Conservation (phyloP, 441 rosid species). For the Breynia disticha region DNA sequence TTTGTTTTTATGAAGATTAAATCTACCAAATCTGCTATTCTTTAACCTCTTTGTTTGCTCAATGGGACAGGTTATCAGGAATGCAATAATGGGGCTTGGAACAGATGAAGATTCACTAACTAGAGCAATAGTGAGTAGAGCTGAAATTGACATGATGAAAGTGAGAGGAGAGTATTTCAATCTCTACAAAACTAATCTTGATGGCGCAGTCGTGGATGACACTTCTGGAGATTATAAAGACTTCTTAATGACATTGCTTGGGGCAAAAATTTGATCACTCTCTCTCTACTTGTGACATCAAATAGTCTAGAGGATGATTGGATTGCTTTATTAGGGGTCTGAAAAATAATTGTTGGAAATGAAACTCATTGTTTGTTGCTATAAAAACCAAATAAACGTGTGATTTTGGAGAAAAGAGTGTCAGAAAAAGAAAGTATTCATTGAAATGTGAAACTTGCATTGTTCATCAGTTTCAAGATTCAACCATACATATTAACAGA, state of each 20-base stretch:
- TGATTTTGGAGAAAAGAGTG: too few species aligned
- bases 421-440: too few species aligned
- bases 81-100: slow-evolving; percentile 54
- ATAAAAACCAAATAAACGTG: too few species aligned
- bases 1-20: too few species aligned
- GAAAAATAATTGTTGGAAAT: background rate
- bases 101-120: slow-evolving; percentile 80
- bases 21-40: too few species aligned
- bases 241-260: slow-evolving; percentile 67
- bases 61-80: slow-evolving; percentile 38
- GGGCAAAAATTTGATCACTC: slow-evolving; percentile 19
- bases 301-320: background rate
- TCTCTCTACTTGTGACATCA: background rate
- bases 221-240: slow-evolving; percentile 65
- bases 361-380: background rate
- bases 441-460: too few species aligned
- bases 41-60: too few species aligned
- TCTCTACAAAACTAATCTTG: slow-evolving; percentile 43
- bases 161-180: slow-evolving; percentile 51
- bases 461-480: too few species aligned
- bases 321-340: background rate
- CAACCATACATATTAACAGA: too few species aligned
- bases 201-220: slow-evolving; percentile 54
- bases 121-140: slow-evolving; percentile 66
- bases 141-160: slow-evolving; percentile 66